phyloP scores from a whole-genome alignment of 768 basidiomycete genomes.

The Lactarius deliciosus region DNA sequence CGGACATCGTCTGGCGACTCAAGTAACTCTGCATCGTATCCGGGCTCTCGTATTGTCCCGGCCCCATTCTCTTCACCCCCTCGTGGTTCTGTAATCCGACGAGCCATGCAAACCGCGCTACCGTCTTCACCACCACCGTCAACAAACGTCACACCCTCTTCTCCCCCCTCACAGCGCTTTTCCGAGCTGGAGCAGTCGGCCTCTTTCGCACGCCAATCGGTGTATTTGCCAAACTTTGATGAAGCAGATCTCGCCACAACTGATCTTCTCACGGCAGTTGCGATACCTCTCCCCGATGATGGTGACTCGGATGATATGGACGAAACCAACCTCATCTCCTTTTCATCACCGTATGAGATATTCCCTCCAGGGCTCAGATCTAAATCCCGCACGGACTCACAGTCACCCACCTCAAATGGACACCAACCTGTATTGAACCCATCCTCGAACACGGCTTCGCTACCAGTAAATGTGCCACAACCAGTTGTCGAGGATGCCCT shows the following conservation, averaged over 20 bases:
- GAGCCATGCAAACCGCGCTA: slow-evolving; percentile 37
- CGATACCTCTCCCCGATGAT: slow-evolving; percentile 72
- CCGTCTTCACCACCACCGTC: slow-evolving; percentile 36
- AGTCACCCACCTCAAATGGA: slow-evolving; percentile 54
- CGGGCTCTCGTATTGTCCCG: slow-evolving; percentile 28
- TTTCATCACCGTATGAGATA: slow-evolving; percentile 63
- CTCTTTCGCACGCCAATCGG: slow-evolving; percentile 17
- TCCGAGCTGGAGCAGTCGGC: slow-evolving; percentile 14
- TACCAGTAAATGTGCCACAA: slow-evolving; percentile 43
- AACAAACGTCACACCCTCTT: slow-evolving; percentile 24
- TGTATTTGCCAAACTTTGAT: slow-evolving; percentile 40
- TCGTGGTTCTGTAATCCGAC: slow-evolving; percentile 34
- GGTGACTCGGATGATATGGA: slow-evolving; percentile 66
- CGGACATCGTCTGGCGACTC: slow-evolving; percentile 30
- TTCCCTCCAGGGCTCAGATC: slow-evolving; percentile 41
- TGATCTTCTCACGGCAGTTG: slow-evolving; percentile 66
- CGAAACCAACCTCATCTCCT: slow-evolving; percentile 64
- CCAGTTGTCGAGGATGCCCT: slow-evolving; percentile 80
- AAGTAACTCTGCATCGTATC: slow-evolving; percentile 18
- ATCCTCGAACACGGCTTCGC: slow-evolving; percentile 52
- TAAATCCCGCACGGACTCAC: slow-evolving; percentile 45
- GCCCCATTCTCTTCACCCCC: slow-evolving; percentile 32
- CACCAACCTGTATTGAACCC: slow-evolving; percentile 50
- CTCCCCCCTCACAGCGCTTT: slow-evolving; percentile 29
- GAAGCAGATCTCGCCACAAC: slow-evolving; percentile 42